A percentile compares a stretch with the other conserved stretches of the same genome.
These are phyloP conservation scores for Cystobasidiaceae sp. DNA, from an alignment of 1,284 basidiomycete species.

Conservation along the genomic window DNA sequence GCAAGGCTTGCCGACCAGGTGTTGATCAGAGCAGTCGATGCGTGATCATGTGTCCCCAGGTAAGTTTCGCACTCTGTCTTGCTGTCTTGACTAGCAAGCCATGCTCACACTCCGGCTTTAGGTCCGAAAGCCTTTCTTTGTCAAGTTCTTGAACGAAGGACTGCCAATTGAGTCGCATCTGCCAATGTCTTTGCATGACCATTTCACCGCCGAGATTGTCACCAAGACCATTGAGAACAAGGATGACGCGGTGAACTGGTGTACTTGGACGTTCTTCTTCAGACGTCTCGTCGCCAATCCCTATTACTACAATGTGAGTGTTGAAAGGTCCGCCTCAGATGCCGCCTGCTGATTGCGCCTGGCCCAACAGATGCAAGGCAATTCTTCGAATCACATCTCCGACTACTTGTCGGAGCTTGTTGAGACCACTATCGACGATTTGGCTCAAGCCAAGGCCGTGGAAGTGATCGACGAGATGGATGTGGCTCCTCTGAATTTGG, in stretches of 20 bases:
- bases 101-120: background rate
- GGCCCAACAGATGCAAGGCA: conserved; percentile 62
- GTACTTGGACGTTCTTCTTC: conserved; percentile 96
- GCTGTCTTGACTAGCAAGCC: background rate
- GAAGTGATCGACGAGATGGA: conserved; percentile 89
- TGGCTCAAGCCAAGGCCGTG: conserved; percentile 92
- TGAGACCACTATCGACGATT: conserved; percentile 82
- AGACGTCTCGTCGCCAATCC: conserved; percentile 73
- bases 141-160: conserved; percentile 95
- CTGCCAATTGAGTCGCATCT: conserved; percentile 95
- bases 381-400: conserved; percentile 84
- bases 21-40: conserved; percentile 84
- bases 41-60: conserved; percentile 94
- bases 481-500: conserved; percentile 79
- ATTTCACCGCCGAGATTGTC: conserved; percentile 97
- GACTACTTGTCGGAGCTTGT: conserved; percentile 95
- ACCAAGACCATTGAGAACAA: conserved; percentile 98
- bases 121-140: conserved; percentile 57
- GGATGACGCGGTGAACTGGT: conserved; percentile 65
- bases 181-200: conserved; percentile 82
- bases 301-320: conserved; percentile 73
- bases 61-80: conserved; percentile 56
- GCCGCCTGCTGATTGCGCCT: background rate
- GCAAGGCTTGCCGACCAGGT: conserved; percentile 79
- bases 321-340: background rate